Percentiles rank a stretch among this genome's conserved stretches.
Evolutionary conservation across 2,329 filamentous ascomycete genomes (phyloP).

Genomic region (Fonsecaea pedrosoi): DNA sequence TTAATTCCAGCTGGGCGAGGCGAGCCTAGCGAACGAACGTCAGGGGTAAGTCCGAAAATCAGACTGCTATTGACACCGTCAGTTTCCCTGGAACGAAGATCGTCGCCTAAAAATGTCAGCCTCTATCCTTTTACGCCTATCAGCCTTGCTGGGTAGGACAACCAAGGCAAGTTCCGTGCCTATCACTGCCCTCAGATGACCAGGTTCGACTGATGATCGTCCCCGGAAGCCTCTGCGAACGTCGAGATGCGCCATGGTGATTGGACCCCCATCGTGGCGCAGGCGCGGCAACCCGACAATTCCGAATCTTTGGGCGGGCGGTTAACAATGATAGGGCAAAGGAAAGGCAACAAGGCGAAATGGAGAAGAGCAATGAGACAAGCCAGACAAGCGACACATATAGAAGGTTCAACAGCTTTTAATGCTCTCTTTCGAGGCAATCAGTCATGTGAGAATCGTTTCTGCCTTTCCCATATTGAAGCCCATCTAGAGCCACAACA

Average conservation of each 20-base stretch:
- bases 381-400: not conserved
- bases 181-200: not conserved
- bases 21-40: not conserved
- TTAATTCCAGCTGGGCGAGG: not conserved
- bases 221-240: not conserved
- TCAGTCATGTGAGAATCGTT: not conserved
- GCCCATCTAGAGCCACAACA: not conserved
- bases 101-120: not conserved
- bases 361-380: constrained; percentile 1
- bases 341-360: constrained; percentile 11
- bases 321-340: constrained; percentile 2
- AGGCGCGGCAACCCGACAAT: constrained; percentile 12
- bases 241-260: constrained; percentile 11
- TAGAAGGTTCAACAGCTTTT: not conserved
- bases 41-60: not conserved
- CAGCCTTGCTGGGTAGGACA: not conserved
- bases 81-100: not conserved
- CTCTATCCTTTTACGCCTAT: not conserved
- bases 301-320: constrained; percentile 3
- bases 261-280: constrained; percentile 28
- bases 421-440: not conserved
- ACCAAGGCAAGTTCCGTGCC: constrained; percentile 6
- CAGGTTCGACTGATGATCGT: not conserved
- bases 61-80: not conserved
- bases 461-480: not conserved